phyloP scores from a whole-genome alignment of 306 rosid species.

The Glycyrrhiza uralensis region DNA sequence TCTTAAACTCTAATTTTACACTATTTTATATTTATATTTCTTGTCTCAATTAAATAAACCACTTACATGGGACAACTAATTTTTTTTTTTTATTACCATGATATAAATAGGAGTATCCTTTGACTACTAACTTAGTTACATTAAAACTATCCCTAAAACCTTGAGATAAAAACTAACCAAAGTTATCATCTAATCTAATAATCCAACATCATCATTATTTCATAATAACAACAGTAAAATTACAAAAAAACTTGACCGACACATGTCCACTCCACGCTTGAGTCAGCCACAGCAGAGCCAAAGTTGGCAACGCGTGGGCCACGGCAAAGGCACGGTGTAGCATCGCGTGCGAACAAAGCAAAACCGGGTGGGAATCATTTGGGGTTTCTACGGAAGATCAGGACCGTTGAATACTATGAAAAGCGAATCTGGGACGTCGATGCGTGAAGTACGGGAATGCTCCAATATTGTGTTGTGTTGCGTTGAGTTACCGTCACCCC shows the following conservation, averaged over 20 bases:
- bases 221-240: too few species aligned
- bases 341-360: constrained; percentile 60
- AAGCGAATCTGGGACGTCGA: constrained; percentile 22
- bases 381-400: constrained; percentile 8
- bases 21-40: too few species aligned
- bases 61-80: too few species aligned
- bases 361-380: constrained; percentile 25
- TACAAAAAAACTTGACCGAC: constrained; percentile 12
- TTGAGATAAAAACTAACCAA: too few species aligned
- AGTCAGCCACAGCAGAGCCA: background rate
- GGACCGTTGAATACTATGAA: background rate
- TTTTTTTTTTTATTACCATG: too few species aligned
- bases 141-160: too few species aligned
- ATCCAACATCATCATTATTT: background rate
- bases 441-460: background rate
- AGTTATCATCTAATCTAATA: too few species aligned
- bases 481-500: constrained; percentile 45
- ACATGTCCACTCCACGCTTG: background rate
- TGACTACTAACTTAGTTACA: too few species aligned
- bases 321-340: background rate
- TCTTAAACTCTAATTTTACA: too few species aligned
- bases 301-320: constrained; percentile 11
- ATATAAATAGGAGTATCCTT: too few species aligned
- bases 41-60: too few species aligned
- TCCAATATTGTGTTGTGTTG: constrained; percentile 18